A percentile compares a stretch with the other conserved stretches of the same genome.
Evolutionary conservation across 345 rosid species (phyloP).

Genomic region (Eucalyptus melliodora): DNA sequence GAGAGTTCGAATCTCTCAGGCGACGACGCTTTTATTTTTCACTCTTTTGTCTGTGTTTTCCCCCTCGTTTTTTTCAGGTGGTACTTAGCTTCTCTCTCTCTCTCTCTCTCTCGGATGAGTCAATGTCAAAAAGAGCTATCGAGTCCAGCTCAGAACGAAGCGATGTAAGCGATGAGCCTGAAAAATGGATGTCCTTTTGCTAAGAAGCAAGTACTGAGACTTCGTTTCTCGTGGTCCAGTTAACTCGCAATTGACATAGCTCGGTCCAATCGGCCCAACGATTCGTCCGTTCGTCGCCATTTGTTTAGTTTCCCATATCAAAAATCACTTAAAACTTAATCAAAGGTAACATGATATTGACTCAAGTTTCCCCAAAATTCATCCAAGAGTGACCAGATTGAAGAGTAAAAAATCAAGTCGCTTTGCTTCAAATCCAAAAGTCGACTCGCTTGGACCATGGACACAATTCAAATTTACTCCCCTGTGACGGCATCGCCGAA

Average conservation of each 20-base stretch:
- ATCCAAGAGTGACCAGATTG: not conserved
- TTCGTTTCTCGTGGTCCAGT: not conserved
- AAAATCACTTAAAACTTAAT: not conserved
- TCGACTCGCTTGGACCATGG: fast-evolving
- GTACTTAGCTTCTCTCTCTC: not conserved
- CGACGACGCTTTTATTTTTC: slow-evolving; percentile 4
- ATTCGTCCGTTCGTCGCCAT: not conserved
- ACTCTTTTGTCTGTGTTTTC: not conserved
- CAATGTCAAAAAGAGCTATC: not conserved
- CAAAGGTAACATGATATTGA: not conserved
- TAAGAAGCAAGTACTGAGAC: not conserved
- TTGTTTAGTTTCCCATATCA: fast-evolving
- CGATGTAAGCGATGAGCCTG: not conserved
- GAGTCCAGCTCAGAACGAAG: too few relatives aligned
- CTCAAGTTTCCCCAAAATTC: not conserved
- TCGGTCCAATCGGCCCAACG: not conserved
- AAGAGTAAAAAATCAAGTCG: fast-evolving
- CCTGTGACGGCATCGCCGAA: fast-evolving
- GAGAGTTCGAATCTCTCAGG: slow-evolving; percentile 77
- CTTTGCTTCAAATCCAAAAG: not conserved
- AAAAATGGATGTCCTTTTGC: not conserved
- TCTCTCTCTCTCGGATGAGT: not conserved
- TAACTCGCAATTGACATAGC: not conserved
- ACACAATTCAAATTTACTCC: fast-evolving
- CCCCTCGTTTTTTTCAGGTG: fast-evolving